Evolutionary conservation across 768 basidiomycete species (phyloP), one percentile per base, ranked within the genome.

Genomic region (Suillus sp.): DNA sequence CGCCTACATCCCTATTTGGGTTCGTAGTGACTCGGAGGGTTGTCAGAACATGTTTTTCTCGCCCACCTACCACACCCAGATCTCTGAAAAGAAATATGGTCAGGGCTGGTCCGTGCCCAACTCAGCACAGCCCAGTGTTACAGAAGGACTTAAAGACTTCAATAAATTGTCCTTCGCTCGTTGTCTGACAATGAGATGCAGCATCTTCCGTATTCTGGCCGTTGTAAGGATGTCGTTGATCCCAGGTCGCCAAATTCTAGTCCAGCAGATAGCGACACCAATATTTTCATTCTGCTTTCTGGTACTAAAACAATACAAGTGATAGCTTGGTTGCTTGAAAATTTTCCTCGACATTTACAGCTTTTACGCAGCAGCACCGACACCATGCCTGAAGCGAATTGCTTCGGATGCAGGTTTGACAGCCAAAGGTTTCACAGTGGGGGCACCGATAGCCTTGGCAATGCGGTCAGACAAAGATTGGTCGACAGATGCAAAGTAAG

Each of bases 401-500:
- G 85, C 86, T 72, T 87, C 84, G 3, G 71, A 57, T 1, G 88
- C 90, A 18, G 89, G 75, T 74, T 86, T 86, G 68, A 86, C 84
- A 62, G 78, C 67, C 59, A 93, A 79, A 14, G 92, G 90, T 59
- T 75, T 66, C n/a, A 86, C 88, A 2, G 76, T 69, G 2, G 84
- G 78, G 55, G 83, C 79, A 47, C 86, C 86, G 59, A 95, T 81
- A 2, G 86, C 91, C 68, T 82, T 83, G n/a, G 93, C 92, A 67
- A 98, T 81, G 65, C 90, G 84, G 75, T 92, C 86, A 4, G 87
- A 88, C 40, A 96, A 79, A 13, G 77, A 80, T 70, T 92, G 89
- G 73, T 90, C 84, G 62, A 97, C 87, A 58, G 85, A 86, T 47
- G 91, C 88, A 84, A 89, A 95, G 64, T 91, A 88, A 34, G 89